phyloP scores from a whole-genome alignment of 2,329 filamentous ascomycete species.

The Colletotrichum liriopes region DNA sequence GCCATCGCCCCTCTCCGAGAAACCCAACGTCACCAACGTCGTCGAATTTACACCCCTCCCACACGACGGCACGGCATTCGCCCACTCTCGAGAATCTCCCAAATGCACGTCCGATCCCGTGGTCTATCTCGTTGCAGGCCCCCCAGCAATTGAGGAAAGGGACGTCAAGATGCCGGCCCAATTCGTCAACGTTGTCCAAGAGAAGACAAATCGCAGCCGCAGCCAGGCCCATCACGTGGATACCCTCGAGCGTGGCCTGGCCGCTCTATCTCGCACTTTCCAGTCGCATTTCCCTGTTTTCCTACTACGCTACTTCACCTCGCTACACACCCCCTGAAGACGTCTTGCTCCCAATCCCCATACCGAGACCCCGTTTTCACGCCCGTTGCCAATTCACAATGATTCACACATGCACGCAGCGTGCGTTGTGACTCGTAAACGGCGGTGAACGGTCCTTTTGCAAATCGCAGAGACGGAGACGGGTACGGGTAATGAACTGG shows the following conservation, averaged over 20 bases:
- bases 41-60: slow-evolving; percentile 10
- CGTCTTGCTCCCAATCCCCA: slow-evolving; percentile 7
- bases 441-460: slow-evolving; percentile 32
- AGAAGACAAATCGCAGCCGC: slow-evolving; percentile 35
- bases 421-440: slow-evolving; percentile 36
- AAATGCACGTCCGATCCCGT: slow-evolving; percentile 34
- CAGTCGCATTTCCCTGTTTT: slow-evolving; percentile 31
- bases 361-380: slow-evolving; percentile 18
- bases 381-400: slow-evolving; percentile 36
- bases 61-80: slow-evolving; percentile 27
- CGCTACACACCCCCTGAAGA: not conserved
- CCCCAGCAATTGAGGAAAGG: slow-evolving; percentile 4
- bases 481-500: not conserved
- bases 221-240: slow-evolving; percentile 36
- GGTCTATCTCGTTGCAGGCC: slow-evolving; percentile 22
- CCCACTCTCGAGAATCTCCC: not conserved
- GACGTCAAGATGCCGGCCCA: slow-evolving; percentile 9
- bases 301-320: not conserved
- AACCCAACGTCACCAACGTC: slow-evolving; percentile 17
- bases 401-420: slow-evolving; percentile 27
- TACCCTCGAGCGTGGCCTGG: slow-evolving; percentile 16
- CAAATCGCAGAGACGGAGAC: not conserved
- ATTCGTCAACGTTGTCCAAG: not conserved
- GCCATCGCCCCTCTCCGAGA: slow-evolving; percentile 28
- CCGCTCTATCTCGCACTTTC: not conserved